Base-by-base conservation (phyloP, 148 eudicot genomes). In the Silene latifolia region DNA sequence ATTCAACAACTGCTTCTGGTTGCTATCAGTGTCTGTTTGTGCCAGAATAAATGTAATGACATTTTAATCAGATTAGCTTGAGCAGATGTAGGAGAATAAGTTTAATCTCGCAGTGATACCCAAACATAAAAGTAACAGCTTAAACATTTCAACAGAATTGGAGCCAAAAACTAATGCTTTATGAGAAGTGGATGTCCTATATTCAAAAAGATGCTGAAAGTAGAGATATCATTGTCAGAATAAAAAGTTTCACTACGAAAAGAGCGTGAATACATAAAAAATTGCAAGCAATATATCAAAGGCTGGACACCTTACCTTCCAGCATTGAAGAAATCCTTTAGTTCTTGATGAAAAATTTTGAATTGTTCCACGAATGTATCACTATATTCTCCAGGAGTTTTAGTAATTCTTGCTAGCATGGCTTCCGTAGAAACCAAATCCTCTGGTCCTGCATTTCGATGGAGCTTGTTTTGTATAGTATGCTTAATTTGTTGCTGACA, bases 381-480 rank as follows among this genome's bases (percentile, higher is more conserved):
- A 66, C 78, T 92, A 77, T 89, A 95, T 82, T 90, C 85, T 80
- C 98, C 98, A 64, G 92, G 96, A 54, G 83, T 88, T 72, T 88
- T 81, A 73, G 97, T 90, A 39, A 95, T 86, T 85, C 89, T 90
- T 44, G 88, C 92, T 71, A 95, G 89, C 99, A 95, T 95, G 61
- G 91, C 93, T 88, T 92, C 93, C 10, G 99, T 92, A 73, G 99
- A 86, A 82, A 95, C 83, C 85, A 95, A 84, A 88, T 95, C 99
- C 81, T 95, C 99, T 54, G 99, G 99, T 66, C 99, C 99, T 77
- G 99, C 99, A 88, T 85, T 85, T 72, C 99, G 82, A 69, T 95
- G 99, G 79, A 95, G 99, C 89, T 95, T 95, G 89, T 95, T 95
- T 79, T 95, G 99, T 86, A 95, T 95, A 15, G 98, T 95, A 80